A percentile compares a stretch with the other conserved stretches of the same genome.
These are phyloP conservation scores for Musa itinerans DNA, from an alignment of 176 grass and related monocot genomes.

Conservation along the genomic window DNA sequence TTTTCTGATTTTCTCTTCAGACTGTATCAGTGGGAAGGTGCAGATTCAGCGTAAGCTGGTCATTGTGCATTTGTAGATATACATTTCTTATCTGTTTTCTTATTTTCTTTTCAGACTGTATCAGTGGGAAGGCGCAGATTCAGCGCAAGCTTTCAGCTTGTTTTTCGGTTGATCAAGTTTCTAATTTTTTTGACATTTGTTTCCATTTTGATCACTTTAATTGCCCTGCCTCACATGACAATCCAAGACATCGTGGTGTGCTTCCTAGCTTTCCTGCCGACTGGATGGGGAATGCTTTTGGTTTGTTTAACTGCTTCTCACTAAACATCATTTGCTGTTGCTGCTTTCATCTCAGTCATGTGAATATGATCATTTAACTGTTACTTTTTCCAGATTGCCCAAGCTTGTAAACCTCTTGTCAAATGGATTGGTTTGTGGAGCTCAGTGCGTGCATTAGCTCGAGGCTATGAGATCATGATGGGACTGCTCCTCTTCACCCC, in stretches of 20 bases:
- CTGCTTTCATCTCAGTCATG: slow-evolving; percentile 1
- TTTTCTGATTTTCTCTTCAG: slow-evolving; percentile 44
- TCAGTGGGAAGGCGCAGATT: slow-evolving; percentile 76
- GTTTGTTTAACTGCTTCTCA: slow-evolving; percentile 29
- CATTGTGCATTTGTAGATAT: slow-evolving; percentile 3
- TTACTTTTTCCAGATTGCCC: slow-evolving; percentile 53
- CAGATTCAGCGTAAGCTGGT: slow-evolving; percentile 51
- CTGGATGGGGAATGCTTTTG: slow-evolving; percentile 85
- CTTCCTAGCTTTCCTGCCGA: slow-evolving; percentile 74
- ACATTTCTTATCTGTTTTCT: slow-evolving; percentile 8
- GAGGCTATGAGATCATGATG: slow-evolving; percentile 75
- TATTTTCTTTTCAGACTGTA: slow-evolving; percentile 55
- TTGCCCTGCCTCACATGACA: slow-evolving; percentile 69
- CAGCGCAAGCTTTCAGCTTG: slow-evolving; percentile 66
- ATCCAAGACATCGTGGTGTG: slow-evolving; percentile 64
- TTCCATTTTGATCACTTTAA: slow-evolving; percentile 49
- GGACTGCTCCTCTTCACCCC: slow-evolving; percentile 62
- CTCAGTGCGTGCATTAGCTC: slow-evolving; percentile 67
- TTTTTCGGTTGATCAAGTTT: slow-evolving; percentile 93
- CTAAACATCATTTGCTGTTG: slow-evolving; percentile 21
- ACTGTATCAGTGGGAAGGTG: slow-evolving; percentile 63
- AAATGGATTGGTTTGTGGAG: slow-evolving; percentile 48
- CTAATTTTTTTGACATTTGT: slow-evolving; percentile 62
- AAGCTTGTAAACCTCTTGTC: slow-evolving; percentile 49
- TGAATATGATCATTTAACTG: not conserved